A percentile compares a stretch with the other conserved stretches of the same genome.
phyloP scores from a whole-genome alignment of 2,329 filamentous ascomycete species.

The Mycosphaerella sp. region DNA sequence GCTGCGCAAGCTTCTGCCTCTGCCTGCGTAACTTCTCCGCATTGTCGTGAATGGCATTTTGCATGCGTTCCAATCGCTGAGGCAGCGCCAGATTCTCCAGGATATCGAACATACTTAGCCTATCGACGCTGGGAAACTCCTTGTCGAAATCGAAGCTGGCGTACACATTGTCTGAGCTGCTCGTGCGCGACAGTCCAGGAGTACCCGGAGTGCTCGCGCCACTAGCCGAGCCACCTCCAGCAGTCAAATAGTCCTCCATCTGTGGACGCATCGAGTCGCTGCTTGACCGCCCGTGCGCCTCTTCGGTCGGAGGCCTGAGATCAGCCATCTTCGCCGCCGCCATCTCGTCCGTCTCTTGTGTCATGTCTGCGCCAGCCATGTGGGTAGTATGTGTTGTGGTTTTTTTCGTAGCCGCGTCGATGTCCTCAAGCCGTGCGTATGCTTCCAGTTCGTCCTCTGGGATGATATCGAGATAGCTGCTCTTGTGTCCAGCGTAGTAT shows the following conservation, averaged over 20 bases:
- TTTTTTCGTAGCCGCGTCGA: constrained; percentile 11
- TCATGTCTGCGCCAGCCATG: constrained; percentile 8
- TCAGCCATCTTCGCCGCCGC: constrained; percentile 29
- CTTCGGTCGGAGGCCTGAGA: constrained; percentile 17
- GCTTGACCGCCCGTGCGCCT: constrained; percentile 12
- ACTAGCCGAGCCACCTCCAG: constrained; percentile 32
- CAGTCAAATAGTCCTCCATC: constrained; percentile 34
- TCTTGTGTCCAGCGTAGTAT: constrained; percentile 26
- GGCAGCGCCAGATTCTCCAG: constrained; percentile 88
- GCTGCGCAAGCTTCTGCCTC: constrained; percentile 69
- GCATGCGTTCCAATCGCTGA: constrained; percentile 84
- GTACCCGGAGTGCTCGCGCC: constrained; percentile 34
- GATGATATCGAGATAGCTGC: constrained; percentile 27
- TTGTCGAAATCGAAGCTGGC: constrained; percentile 83
- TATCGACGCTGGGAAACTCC: constrained; percentile 77
- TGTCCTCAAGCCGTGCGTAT: constrained; percentile 26
- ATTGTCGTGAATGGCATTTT: constrained; percentile 73
- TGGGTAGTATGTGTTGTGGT: background rate
- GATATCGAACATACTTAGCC: constrained; percentile 83
- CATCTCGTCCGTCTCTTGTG: constrained; percentile 27
- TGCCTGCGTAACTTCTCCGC: constrained; percentile 79
- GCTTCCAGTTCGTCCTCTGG: constrained; percentile 27
- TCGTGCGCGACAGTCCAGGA: constrained; percentile 62
- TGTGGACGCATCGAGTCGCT: constrained; percentile 17
- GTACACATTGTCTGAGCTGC: constrained; percentile 69